Evolutionary conservation across 192 early-diverging fungal genomes (phyloP), one percentile per base, ranked within the genome.

Genomic region (Linderina pennispora): DNA sequence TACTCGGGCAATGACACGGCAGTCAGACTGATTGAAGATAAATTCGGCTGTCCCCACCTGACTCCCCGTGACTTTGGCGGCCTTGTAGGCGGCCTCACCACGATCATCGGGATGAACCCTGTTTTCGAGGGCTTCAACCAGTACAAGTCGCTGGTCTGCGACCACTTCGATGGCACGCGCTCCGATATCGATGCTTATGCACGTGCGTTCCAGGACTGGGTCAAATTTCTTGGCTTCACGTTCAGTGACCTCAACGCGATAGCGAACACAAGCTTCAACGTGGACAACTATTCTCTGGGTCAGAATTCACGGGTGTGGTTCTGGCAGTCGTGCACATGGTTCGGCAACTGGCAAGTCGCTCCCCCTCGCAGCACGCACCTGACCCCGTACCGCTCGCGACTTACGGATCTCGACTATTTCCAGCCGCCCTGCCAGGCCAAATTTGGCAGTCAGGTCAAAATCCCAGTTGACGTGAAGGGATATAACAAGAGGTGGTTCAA

Each of bases 241-340:
- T 47, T 50, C 7, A 19, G 39, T n/a, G 21, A 28, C 16, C 23
- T 62, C 32, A 40, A 42, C 3, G 53, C 58, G 41, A 53, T 51
- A 32, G 58, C 45, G 8, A 43, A 69, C 39, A 69, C 65, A 1
- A 53, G 42, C 11, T 45, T 54, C 18, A 45, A 45, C 26, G 40
- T 45, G 20, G 47, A 48, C 36, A 57, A 69, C 46, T 62, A 69
- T 37, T 46, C 65, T 1, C 43, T 62, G 23, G 58, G 53, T 1
- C 65, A 69, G 49, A 15, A 21, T 0, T 45, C 65, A 35, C 62
- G 43, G 33, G 48, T 65, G 45, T 78, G 75, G 74, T 66, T 63
- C 23, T 86, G 75, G 40, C 83, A 82, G 37, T 63, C 50, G 15
- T 86, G 83, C 38, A 80, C 68, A 40, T 79, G 83, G 61, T 75